Evolutionary conservation across 768 basidiomycete genomes (phyloP).

Genomic region (Mycena latifolia): DNA sequence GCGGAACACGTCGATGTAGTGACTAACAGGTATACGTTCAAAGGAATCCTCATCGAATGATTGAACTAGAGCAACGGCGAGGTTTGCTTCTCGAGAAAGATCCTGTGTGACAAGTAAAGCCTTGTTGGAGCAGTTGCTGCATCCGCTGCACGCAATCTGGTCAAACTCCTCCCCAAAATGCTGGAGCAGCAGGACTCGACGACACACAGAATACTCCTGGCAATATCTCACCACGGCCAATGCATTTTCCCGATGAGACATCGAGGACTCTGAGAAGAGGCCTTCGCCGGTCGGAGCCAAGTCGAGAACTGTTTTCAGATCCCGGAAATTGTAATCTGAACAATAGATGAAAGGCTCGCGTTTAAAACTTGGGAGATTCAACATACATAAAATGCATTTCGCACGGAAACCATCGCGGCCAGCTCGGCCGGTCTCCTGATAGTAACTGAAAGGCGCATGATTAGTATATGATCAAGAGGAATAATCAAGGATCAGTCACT

Average conservation of each 20-base stretch:
- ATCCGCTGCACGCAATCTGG: conserved; percentile 3
- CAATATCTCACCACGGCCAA: too few species aligned
- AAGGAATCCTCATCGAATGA: background rate
- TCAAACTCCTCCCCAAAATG: conserved; percentile 18
- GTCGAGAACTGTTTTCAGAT: conserved; percentile 1
- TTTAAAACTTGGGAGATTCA: too few species aligned
- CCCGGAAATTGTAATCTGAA: conserved; percentile 15
- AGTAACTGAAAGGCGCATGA: conserved; percentile 1
- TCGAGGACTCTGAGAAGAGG: too few species aligned
- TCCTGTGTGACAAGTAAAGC: background rate
- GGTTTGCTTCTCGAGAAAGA: background rate
- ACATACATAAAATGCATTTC: conserved; percentile 4
- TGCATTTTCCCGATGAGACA: too few species aligned
- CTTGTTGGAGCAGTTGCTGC: conserved; percentile 9
- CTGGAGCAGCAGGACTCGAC: too few species aligned
- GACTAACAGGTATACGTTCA: background rate
- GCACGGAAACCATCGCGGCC: conserved; percentile 23
- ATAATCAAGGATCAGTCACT: background rate
- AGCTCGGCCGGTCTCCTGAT: conserved; percentile 24
- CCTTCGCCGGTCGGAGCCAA: background rate
- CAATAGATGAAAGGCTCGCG: background rate
- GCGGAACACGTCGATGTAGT: background rate
- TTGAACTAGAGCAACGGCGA: conserved; percentile 2
- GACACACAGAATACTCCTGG: too few species aligned
- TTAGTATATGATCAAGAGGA: background rate